phyloP scores from a whole-genome alignment of 345 rosid species.

The Rhodomyrtus tomentosa region DNA sequence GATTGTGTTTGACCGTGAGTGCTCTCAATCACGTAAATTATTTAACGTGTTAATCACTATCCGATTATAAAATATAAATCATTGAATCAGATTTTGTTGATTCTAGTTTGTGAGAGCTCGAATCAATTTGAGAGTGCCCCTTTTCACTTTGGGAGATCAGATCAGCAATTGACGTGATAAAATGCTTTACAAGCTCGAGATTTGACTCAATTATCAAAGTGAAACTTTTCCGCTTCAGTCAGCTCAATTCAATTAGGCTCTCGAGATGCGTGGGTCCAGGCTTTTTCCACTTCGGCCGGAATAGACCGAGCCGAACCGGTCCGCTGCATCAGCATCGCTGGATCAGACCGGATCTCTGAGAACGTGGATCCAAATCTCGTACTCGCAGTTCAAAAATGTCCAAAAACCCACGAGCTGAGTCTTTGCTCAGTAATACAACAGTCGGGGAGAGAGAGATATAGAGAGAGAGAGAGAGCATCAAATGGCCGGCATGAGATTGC shows the following conservation, averaged over 20 bases:
- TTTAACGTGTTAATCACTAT: too few species aligned
- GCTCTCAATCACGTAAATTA: too few species aligned
- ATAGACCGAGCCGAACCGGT: neutral
- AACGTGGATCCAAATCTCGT: neutral
- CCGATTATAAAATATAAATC: too few species aligned
- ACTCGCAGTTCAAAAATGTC: neutral
- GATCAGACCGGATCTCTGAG: neutral
- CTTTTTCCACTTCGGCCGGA: neutral
- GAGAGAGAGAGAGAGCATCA: neutral
- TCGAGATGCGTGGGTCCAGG: neutral
- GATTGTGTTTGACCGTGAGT: neutral
- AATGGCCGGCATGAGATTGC: constrained; percentile 54
- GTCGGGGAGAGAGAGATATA: neutral
- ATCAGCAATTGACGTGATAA: neutral
- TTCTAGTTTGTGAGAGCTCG: too few species aligned
- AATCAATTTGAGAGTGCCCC: neutral
- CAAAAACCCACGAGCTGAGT: neutral
- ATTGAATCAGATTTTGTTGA: too few species aligned
- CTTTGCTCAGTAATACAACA: neutral
- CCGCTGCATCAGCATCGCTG: neutral
- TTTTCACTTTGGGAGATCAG: neutral
- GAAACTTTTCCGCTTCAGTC: neutral
- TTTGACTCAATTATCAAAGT: neutral
- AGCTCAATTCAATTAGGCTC: neutral
- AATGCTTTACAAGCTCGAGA: neutral